phyloP scores from a whole-genome alignment of 257 asterid species.

The Scutellaria barbata region DNA sequence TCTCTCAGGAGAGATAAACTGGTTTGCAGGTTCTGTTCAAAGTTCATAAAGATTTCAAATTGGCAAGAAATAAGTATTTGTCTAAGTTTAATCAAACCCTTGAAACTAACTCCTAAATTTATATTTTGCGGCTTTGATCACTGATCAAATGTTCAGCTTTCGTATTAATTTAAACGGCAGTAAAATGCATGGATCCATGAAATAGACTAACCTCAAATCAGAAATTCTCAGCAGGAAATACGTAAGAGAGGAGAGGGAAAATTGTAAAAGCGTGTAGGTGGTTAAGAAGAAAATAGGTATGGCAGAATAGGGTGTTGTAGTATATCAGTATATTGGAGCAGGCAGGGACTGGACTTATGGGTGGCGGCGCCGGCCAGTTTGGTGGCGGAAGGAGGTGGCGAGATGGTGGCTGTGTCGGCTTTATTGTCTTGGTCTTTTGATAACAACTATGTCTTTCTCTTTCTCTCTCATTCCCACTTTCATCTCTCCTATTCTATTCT shows the following conservation, averaged over 20 bases:
- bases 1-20: neutral
- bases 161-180: neutral
- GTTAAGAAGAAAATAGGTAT: neutral
- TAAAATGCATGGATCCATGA: conserved; percentile 32
- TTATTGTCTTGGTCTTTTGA: conserved; percentile 42
- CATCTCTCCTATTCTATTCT: conserved; percentile 28
- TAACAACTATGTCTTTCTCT: conserved; percentile 24
- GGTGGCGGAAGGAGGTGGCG: conserved; percentile 32
- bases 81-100: neutral
- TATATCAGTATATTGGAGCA: too few species aligned
- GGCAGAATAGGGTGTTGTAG: neutral
- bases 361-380: conserved; percentile 33
- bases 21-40: conserved; percentile 26
- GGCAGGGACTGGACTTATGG: conserved; percentile 20
- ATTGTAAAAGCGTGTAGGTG: neutral
- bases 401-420: conserved; percentile 45
- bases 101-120: neutral
- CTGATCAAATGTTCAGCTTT: neutral
- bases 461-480: conserved; percentile 36
- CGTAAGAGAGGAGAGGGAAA: neutral
- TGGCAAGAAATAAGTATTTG: neutral
- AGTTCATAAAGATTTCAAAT: neutral
- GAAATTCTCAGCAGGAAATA: conserved; percentile 1
- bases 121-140: neutral
- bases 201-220: conserved; percentile 38